These are phyloP conservation scores for Fusarium papillatum DNA, from an alignment of 2,329 filamentous ascomycete species.

Conservation along the genomic window DNA sequence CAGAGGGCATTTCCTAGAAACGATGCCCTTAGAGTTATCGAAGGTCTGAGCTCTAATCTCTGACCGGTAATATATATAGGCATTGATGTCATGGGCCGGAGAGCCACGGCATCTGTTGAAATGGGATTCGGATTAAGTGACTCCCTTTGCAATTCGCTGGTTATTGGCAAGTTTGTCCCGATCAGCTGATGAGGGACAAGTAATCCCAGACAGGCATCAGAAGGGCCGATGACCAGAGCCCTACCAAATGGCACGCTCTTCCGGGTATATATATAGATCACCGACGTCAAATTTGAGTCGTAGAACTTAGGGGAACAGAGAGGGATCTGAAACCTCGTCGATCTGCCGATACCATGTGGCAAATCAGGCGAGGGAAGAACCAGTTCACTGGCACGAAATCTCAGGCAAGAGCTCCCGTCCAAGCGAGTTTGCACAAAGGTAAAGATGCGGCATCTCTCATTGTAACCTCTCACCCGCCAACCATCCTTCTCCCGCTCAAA, in stretches of 20 bases:
- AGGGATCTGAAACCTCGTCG: background rate
- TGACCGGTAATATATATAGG: background rate
- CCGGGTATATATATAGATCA: background rate
- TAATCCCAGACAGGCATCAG: background rate
- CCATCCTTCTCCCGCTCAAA: no score
- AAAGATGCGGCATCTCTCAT: background rate
- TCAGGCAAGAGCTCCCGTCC: background rate
- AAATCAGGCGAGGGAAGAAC: no score
- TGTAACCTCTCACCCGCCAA: background rate
- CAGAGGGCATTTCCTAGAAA: background rate
- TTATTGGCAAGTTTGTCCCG: background rate
- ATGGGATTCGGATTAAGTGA: rapidly evolving
- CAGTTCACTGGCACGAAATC: background rate
- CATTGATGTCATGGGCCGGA: background rate
- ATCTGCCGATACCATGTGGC: no score
- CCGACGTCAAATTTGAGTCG: background rate
- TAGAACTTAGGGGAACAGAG: background rate
- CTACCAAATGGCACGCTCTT: no score
- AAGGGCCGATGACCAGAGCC: background rate
- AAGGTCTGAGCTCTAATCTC: background rate
- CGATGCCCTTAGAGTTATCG: background rate
- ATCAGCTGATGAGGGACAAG: background rate
- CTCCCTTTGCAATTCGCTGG: background rate
- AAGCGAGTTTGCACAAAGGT: background rate
- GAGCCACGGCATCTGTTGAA: background rate